Conservation (phyloP, 2,329 filamentous ascomycete genomes). For the Fusarium sp. region DNA sequence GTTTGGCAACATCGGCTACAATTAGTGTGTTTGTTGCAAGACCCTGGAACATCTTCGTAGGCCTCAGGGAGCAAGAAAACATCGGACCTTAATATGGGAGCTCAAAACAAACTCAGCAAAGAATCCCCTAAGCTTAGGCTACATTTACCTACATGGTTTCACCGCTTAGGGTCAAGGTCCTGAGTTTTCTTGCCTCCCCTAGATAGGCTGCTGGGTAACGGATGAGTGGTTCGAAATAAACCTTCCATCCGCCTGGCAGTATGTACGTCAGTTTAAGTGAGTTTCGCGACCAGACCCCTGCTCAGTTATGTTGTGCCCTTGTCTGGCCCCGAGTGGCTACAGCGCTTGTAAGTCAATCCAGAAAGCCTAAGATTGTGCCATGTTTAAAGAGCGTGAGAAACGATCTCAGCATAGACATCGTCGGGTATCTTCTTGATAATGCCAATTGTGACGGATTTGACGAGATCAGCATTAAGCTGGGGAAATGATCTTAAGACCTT, state of each 20-base stretch:
- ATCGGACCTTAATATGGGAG: not conserved
- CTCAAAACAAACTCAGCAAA: not conserved
- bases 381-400: slow-evolving; percentile 77
- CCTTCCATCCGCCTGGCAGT: slow-evolving; percentile 24
- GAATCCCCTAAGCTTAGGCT: not conserved
- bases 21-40: not conserved
- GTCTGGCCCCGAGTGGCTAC: not conserved
- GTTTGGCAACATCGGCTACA: not conserved
- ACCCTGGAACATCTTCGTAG: not conserved
- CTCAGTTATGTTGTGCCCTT: slow-evolving; percentile 1
- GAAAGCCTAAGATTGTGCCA: not conserved
- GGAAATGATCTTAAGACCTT: slow-evolving; percentile 90
- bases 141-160: not conserved
- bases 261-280: slow-evolving; percentile 18
- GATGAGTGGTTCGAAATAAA: slow-evolving; percentile 9
- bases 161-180: not conserved
- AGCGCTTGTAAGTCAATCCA: not conserved
- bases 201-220: not conserved
- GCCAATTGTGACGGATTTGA: slow-evolving; percentile 84
- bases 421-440: slow-evolving; percentile 91
- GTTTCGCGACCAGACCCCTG: slow-evolving; percentile 18
- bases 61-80: not conserved
- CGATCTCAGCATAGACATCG: slow-evolving; percentile 88
- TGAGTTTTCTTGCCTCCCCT: not conserved
- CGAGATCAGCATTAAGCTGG: slow-evolving; percentile 80